phyloP scores from a whole-genome alignment of 495 filamentous ascomycete genomes.

The Podospora didyma region DNA sequence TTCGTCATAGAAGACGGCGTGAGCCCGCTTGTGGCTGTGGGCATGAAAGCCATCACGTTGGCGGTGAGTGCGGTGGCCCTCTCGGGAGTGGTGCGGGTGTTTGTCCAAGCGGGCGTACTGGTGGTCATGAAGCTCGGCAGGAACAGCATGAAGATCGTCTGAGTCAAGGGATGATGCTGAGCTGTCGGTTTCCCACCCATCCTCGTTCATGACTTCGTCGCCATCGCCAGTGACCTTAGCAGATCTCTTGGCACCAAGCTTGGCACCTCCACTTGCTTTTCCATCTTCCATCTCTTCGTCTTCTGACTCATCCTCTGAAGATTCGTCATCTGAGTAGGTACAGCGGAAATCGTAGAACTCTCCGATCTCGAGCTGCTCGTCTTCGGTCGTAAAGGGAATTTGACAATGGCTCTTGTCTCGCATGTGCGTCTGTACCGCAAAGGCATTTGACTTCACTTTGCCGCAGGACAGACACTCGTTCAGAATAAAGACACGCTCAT shows the following conservation, averaged over 20 bases:
- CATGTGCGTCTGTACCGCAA: conserved; percentile 90
- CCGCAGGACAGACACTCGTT: conserved; percentile 76
- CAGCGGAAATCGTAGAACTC: conserved; percentile 96
- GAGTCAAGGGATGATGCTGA: conserved; percentile 79
- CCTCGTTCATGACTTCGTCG: conserved; percentile 32
- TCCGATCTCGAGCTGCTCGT: conserved; percentile 92
- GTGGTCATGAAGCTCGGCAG: conserved; percentile 59
- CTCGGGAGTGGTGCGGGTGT: conserved; percentile 62
- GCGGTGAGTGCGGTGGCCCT: conserved; percentile 61
- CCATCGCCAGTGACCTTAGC: conserved; percentile 46
- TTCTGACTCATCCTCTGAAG: conserved; percentile 68
- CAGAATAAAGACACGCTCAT: conserved; percentile 70
- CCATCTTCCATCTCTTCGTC: conserved; percentile 53
- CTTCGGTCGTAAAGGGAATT: conserved; percentile 86
- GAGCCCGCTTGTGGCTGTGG: conserved; percentile 58
- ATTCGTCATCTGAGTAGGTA: conserved; percentile 74
- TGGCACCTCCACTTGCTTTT: conserved; percentile 53
- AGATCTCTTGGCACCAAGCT: conserved; percentile 48
- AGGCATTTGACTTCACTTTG: conserved; percentile 65
- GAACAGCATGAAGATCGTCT: conserved; percentile 67
- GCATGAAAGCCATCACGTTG: conserved; percentile 70
- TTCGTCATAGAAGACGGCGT: conserved; percentile 80
- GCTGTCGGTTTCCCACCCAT: conserved; percentile 84
- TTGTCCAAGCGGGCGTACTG: conserved; percentile 56
- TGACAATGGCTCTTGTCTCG: conserved; percentile 93